Percentiles rank a stretch among this genome's conserved stretches.
These are phyloP conservation scores for Dipteronia sinensis DNA, from an alignment of 345 rosid species.

Conservation along the genomic window DNA sequence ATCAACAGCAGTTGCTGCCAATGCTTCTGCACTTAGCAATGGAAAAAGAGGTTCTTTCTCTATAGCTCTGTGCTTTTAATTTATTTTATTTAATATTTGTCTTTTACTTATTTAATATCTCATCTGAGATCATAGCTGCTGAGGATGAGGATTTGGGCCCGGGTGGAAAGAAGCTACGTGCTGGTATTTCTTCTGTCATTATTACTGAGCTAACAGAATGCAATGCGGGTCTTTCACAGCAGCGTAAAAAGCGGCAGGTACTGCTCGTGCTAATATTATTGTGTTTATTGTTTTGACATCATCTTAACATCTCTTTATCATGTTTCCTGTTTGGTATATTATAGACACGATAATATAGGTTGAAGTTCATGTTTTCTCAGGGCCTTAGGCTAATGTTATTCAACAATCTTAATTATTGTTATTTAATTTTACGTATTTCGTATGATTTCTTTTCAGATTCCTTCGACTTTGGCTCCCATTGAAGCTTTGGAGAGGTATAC, in stretches of 20 bases:
- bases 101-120: conserved; percentile 11
- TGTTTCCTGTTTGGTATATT: not conserved
- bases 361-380: not conserved
- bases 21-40: conserved; percentile 63
- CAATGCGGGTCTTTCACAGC: conserved; percentile 85
- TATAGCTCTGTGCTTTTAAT: conserved; percentile 2
- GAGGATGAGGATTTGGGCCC: conserved; percentile 55
- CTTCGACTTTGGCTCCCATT: conserved; percentile 67
- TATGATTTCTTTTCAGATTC: conserved; percentile 47
- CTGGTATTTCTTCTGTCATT: conserved; percentile 70
- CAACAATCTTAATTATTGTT: not conserved
- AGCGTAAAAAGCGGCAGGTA: conserved; percentile 86
- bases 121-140: conserved; percentile 34
- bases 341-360: not conserved
- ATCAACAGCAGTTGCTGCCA: conserved; percentile 43
- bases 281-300: not conserved
- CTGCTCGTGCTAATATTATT: not conserved
- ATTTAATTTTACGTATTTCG: not conserved
- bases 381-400: not conserved
- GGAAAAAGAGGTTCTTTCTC: conserved; percentile 77
- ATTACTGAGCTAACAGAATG: conserved; percentile 83
- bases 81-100: not conserved
- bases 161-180: conserved; percentile 52
- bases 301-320: not conserved
- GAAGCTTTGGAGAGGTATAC: conserved; percentile 81